Evolutionary conservation across 306 rosid species (phyloP), one percentile per base, ranked within the genome.

Genomic region (Quercus dentata): DNA sequence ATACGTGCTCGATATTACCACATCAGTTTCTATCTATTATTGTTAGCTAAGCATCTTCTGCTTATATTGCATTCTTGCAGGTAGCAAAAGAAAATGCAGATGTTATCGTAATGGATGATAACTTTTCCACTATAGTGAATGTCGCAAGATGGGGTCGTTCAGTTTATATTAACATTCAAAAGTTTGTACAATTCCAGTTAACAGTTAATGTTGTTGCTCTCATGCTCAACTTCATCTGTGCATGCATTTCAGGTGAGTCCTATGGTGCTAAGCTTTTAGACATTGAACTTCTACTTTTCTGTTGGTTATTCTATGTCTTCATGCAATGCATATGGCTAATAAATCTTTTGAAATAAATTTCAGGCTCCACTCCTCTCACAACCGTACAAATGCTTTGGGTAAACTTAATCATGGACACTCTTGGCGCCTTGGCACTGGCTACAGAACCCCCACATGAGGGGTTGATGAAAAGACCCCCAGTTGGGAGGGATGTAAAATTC

Each of bases 381-480:
- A 97, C 99, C 70, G 97, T 92, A 69, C 99, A 94, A 85, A 92
- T 94, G 97, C 97, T 94, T 33, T 94, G 98, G 97, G 97, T 94
- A 65, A 94, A 94, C 89, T 83, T 94, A 92, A 94, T 94, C 68
- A 94, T 94, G 98, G 97, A 92, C 88, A 94, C 97, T 38, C 88
- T 92, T 18, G 97, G 98, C 0, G 98, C 98, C 65, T 85, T 94
- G 77, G 98, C 97, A 6, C 79, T 92, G 83, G 97, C 98, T 13
- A 92, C 97, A 21, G 98, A 94, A 76, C 97, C 98, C 49, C 97
- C 98, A 7, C 82, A 86, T 76, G 97, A 91, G 13, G 89, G 89
- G 4, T 75, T 92, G 23, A 94, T 94, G 99, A 83, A 82, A 82
- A 90, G 90, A 56, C 94, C 91, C 76, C 97, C 97, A 3, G 79